Evolutionary conservation across 1,139 yeast species (phyloP).

Genomic region (Pichia cactophila): DNA sequence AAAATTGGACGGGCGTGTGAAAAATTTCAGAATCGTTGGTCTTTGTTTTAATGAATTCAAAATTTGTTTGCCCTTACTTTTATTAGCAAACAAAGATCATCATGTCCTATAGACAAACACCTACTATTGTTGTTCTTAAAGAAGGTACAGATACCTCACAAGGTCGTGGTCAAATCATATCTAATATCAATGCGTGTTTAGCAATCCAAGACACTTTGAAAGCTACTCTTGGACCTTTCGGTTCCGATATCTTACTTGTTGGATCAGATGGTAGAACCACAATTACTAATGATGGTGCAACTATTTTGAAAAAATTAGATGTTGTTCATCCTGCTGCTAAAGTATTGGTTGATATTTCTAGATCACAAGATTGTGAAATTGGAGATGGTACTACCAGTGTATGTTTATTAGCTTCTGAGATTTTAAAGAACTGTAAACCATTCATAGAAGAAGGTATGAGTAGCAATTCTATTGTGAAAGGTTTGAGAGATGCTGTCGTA

Average conservation of each 20-base stretch:
- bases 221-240: constrained; percentile 95
- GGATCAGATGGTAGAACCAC: constrained; percentile 81
- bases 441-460: constrained; percentile 96
- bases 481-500: constrained; percentile 74
- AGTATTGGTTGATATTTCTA: constrained; percentile 86
- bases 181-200: constrained; percentile 91
- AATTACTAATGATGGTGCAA: constrained; percentile 97
- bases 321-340: constrained; percentile 98
- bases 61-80: background rate
- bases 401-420: constrained; percentile 88
- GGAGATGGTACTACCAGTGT: constrained; percentile 99
- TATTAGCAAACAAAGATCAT: background rate
- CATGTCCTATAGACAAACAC: constrained; percentile 91
- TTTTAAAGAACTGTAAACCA: constrained; percentile 79
- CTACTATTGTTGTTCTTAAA: constrained; percentile 92
- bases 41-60: background rate
- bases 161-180: constrained; percentile 91
- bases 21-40: background rate
- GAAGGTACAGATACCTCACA: constrained; percentile 98
- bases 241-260: constrained; percentile 89
- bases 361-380: constrained; percentile 97
- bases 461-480: constrained; percentile 80
- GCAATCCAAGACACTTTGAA: constrained; percentile 94
- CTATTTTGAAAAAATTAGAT: constrained; percentile 82
- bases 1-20: background rate